phyloP scores from a whole-genome alignment of 805 yeast species.

The Scheffersomyces lignosus region DNA sequence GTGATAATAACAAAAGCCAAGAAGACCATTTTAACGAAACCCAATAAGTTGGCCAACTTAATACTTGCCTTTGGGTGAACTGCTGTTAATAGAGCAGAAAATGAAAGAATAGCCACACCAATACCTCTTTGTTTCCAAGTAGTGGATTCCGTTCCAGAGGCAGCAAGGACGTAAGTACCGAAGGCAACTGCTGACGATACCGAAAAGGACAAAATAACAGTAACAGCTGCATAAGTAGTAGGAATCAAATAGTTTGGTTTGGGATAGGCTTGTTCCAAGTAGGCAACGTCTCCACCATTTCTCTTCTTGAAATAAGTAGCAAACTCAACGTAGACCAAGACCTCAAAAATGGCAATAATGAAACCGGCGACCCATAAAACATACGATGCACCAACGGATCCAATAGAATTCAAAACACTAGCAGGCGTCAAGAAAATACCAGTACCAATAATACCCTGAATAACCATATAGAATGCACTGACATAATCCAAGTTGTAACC shows the following conservation, averaged over 20 bases:
- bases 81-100: conserved; percentile 21
- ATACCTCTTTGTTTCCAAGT: conserved; percentile 39
- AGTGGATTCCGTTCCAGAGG: conserved; percentile 27
- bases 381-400: conserved; percentile 44
- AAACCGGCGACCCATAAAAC: conserved; percentile 45
- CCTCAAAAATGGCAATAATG: conserved; percentile 36
- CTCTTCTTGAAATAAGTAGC: conserved; percentile 38
- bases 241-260: conserved; percentile 34
- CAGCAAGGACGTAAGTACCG: conserved; percentile 31
- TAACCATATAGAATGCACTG: conserved; percentile 61
- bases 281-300: conserved; percentile 40
- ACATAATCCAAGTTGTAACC: conserved; percentile 33
- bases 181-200: conserved; percentile 40
- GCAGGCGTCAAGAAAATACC: conserved; percentile 76
- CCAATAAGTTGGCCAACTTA: conserved; percentile 30
- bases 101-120: conserved; percentile 30
- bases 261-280: conserved; percentile 39
- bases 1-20: conserved; percentile 32
- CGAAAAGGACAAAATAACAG: conserved; percentile 34
- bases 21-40: conserved; percentile 35
- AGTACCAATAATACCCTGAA: conserved; percentile 73
- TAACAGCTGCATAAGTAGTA: conserved; percentile 38
- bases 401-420: conserved; percentile 48
- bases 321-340: conserved; percentile 41
- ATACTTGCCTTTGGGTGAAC: conserved; percentile 28